Conservation (phyloP, 768 basidiomycete genomes). For the Coprinopsis marcescibilis region DNA sequence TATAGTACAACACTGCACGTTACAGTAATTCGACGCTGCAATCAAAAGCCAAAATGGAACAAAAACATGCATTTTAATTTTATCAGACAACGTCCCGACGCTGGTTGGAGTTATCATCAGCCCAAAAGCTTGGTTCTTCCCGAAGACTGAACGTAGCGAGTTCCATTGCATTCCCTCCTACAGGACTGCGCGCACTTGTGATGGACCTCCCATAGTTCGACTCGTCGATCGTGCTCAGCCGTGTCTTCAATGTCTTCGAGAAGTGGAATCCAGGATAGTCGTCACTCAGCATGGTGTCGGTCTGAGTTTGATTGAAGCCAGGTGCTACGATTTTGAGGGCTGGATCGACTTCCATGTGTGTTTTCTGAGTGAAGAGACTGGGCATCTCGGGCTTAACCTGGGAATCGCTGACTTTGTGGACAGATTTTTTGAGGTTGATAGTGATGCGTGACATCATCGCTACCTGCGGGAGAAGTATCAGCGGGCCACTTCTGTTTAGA, state of each 20-base stretch:
- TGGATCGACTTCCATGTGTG: conserved; percentile 9
- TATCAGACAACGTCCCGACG: no score
- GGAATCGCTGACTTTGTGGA: conserved; percentile 16
- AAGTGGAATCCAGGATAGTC: background rate
- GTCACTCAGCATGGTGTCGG: background rate
- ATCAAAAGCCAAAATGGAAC: no score
- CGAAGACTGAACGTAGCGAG: no score
- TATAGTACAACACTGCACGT: no score
- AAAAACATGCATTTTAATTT: no score
- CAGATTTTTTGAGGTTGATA: conserved; percentile 47
- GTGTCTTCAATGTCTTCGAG: background rate
- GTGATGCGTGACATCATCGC: conserved; percentile 70
- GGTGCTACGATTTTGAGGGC: conserved; percentile 16
- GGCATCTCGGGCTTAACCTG: conserved; percentile 18
- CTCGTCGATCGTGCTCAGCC: conserved; percentile 3
- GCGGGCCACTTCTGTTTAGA: background rate
- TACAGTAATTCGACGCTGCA: no score
- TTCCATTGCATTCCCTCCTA: background rate
- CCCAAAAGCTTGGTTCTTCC: no score
- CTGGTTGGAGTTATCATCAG: no score
- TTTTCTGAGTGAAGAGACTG: conserved; percentile 19
- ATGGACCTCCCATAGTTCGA: background rate
- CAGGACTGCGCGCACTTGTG: background rate
- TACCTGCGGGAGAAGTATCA: conserved; percentile 37
- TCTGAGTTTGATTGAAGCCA: conserved; percentile 11